Evolutionary conservation across 345 rosid genomes (phyloP).

Genomic region (Kernera saxatilis): DNA sequence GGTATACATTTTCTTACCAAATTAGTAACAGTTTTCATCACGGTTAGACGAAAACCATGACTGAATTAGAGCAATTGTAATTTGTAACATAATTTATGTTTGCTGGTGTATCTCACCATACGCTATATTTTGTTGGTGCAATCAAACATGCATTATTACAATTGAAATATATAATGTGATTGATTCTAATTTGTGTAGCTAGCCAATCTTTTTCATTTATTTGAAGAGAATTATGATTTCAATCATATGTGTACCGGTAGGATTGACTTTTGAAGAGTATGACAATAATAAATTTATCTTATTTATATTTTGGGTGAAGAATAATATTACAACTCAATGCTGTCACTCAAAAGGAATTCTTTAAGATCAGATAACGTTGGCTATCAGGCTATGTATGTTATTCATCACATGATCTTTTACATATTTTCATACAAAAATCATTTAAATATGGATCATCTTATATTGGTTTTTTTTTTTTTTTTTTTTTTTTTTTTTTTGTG

Average conservation of each 20-base stretch:
- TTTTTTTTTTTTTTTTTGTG: no score
- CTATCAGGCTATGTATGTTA: neutral
- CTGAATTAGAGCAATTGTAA: no score
- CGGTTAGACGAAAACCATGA: no score
- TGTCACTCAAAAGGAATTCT: neutral
- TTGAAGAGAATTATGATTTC: neutral
- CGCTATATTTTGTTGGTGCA: neutral
- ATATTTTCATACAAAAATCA: neutral
- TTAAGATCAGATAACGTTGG: neutral
- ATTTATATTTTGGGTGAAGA: neutral
- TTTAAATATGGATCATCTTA: neutral
- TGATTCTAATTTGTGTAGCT: neutral
- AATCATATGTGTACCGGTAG: neutral
- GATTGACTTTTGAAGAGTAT: neutral
- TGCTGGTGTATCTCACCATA: neutral
- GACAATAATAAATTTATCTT: neutral
- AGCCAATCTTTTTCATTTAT: no score
- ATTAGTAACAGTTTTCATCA: no score
- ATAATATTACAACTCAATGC: neutral
- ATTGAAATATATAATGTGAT: neutral
- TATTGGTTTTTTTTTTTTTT: no score
- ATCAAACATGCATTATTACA: no score
- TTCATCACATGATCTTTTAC: neutral
- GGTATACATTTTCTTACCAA: no score
- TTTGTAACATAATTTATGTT: no score